phyloP scores from a whole-genome alignment of 768 basidiomycete genomes.

The Tylopilus rubrobrunneus region DNA sequence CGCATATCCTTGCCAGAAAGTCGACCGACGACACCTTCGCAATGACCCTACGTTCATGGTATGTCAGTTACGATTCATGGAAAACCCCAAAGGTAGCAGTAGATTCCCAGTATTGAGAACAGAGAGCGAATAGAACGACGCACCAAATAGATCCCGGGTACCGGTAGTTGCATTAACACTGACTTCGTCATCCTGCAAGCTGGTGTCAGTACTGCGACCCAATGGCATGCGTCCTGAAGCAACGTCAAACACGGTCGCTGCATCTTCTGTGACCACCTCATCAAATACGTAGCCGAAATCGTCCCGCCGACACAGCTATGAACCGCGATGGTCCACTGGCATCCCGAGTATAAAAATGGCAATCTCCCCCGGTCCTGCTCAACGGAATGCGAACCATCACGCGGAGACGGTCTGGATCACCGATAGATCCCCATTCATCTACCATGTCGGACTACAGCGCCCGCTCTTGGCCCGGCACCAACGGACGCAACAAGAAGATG shows the following conservation, averaged over 20 bases:
- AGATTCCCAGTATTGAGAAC: not conserved
- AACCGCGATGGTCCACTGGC: not conserved
- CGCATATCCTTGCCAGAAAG: constrained; percentile 62
- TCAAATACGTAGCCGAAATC: not conserved
- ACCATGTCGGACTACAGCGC: no score
- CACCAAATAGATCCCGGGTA: constrained; percentile 64
- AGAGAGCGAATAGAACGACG: constrained; percentile 21
- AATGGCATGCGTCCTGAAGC: not conserved
- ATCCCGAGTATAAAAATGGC: not conserved
- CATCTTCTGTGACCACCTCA: not conserved
- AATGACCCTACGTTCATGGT: constrained; percentile 60
- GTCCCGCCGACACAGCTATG: not conserved
- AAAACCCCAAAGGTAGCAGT: not conserved
- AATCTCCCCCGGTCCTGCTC: not conserved
- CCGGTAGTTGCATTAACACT: constrained; percentile 67
- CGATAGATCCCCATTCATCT: not conserved
- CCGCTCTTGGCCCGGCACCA: not conserved
- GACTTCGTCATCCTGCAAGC: constrained; percentile 69
- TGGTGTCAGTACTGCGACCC: constrained; percentile 6
- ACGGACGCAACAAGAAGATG: not conserved
- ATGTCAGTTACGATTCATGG: not conserved
- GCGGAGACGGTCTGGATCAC: not conserved
- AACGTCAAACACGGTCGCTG: not conserved
- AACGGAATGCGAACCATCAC: not conserved
- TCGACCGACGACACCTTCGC: constrained; percentile 81